Conservation (phyloP, 2,329 filamentous ascomycete species). For the Exophiala oligosperma region DNA sequence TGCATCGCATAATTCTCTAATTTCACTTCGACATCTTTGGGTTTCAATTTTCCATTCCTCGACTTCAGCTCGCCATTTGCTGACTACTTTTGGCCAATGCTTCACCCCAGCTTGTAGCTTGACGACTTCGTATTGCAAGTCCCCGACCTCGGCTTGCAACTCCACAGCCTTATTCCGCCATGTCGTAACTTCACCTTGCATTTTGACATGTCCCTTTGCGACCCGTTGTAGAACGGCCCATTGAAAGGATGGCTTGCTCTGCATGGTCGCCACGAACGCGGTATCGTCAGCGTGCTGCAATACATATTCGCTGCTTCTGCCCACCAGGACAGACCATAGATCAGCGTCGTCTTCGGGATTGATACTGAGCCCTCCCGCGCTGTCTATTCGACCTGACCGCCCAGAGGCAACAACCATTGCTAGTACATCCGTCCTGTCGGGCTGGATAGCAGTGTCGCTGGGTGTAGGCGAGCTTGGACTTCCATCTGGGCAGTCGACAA, state of each 20-base stretch:
- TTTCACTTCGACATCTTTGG: no score
- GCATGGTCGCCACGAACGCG: conserved; percentile 4
- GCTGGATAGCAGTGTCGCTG: no score
- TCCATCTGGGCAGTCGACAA: background rate
- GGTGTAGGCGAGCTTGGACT: no score
- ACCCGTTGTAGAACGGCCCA: conserved; percentile 4
- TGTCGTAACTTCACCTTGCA: background rate
- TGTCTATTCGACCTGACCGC: background rate
- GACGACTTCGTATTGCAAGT: no score
- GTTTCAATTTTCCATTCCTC: no score
- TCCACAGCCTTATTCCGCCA: background rate
- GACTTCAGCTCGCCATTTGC: no score
- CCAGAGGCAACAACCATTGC: background rate
- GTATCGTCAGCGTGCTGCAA: background rate
- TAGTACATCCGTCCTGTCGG: no score
- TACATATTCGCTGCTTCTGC: background rate
- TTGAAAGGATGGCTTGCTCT: conserved; percentile 7
- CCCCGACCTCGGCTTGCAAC: no score
- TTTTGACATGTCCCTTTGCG: background rate
- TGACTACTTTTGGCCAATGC: no score
- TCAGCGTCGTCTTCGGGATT: background rate
- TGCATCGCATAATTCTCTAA: no score
- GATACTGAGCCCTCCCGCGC: background rate
- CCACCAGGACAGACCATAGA: conserved; percentile 9
- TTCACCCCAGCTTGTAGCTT: no score